Base-by-base conservation (phyloP, 306 rosid species). In the Parietaria judaica region DNA sequence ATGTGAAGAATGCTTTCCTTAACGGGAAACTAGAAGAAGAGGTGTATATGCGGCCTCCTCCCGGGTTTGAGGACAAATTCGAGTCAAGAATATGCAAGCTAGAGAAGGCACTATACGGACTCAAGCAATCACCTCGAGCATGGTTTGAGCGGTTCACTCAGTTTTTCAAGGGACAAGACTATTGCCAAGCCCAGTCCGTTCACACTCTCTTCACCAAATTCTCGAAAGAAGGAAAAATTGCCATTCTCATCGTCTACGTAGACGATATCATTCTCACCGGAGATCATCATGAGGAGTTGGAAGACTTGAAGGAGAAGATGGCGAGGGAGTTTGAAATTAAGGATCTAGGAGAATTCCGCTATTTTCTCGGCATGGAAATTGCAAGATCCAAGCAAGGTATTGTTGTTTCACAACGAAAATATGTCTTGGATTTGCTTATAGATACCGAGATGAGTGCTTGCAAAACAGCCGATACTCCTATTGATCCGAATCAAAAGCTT, bases 121-220 rank as follows among this genome's bases (percentile, higher is more conserved):
- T 53, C 5, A 53, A 53, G 16, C 57, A 53, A 17, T 53, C 57
- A 14, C 57, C 57, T 13, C 17, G 57, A 1, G 23, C 57, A 13
- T 53, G 57, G 57, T 53, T 53, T 53, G 57, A 53, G 7, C 14
- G 57, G 10, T 53, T 53, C 9, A 53, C 57, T 53, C 14, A 53
- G 23, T 14, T 53, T 53, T 5, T 53, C 6, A n/a, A 14, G 57
- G 16, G 23, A 14, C 16, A 14, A 5, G 57, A 17, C 14, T 53
- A 15, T 17, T 53, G 11, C 11, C 57, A 53, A n/a, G 14, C 16
- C 16, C 57, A 53, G 16, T 4, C 23, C 1, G 57, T n/a, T 53
- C 57, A 53, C 9, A 53, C 23, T 6, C 16, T 53, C 6, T 53
- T 53, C 16, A 15, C 16, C 8, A 53, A 17, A n/a, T 23, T 13